Conservation (phyloP, 768 basidiomycete species). For the Phaeotremella fagi region DNA sequence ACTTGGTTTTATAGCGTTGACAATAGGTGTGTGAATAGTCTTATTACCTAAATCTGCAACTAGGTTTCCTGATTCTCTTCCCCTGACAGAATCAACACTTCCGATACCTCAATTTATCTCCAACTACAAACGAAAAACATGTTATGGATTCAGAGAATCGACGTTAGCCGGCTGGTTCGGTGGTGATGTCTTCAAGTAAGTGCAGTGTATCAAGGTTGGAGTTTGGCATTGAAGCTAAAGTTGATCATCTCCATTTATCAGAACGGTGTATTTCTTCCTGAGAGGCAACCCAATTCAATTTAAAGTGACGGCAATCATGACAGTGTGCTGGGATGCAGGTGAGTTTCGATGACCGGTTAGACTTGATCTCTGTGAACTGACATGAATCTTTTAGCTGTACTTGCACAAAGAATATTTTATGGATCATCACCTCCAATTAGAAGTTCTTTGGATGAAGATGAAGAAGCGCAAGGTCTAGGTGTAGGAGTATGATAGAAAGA, state of each 20-base stretch:
- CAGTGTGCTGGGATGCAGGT: slow-evolving; percentile 44
- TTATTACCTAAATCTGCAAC: neutral
- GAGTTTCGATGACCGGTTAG: slow-evolving; percentile 2
- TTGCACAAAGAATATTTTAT: slow-evolving; percentile 33
- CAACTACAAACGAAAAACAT: slow-evolving; percentile 42
- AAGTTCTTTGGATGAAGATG: slow-evolving; percentile 5
- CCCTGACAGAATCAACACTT: slow-evolving; percentile 41
- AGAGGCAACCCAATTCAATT: slow-evolving; percentile 42
- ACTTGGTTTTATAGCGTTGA: slow-evolving; percentile 39
- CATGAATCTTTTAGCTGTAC: slow-evolving; percentile 20
- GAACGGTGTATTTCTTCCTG: slow-evolving; percentile 46
- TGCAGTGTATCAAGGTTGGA: too few species aligned
- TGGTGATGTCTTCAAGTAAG: slow-evolving; percentile 46
- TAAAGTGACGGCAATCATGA: slow-evolving; percentile 43
- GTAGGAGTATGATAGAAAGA: slow-evolving; percentile 1
- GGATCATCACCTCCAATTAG: slow-evolving; percentile 25
- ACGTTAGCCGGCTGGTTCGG: slow-evolving; percentile 46
- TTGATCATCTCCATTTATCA: slow-evolving; percentile 6
- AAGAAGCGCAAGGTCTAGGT: slow-evolving; percentile 8
- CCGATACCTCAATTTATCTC: slow-evolving; percentile 48
- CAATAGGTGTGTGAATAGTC: slow-evolving; percentile 24
- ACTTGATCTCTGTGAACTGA: neutral
- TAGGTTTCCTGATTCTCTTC: slow-evolving; percentile 1
- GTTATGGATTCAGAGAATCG: slow-evolving; percentile 41
- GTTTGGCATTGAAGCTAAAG: neutral